phyloP scores from a whole-genome alignment of 2,329 filamentous ascomycete genomes.

The Colletotrichum liaoningense region DNA sequence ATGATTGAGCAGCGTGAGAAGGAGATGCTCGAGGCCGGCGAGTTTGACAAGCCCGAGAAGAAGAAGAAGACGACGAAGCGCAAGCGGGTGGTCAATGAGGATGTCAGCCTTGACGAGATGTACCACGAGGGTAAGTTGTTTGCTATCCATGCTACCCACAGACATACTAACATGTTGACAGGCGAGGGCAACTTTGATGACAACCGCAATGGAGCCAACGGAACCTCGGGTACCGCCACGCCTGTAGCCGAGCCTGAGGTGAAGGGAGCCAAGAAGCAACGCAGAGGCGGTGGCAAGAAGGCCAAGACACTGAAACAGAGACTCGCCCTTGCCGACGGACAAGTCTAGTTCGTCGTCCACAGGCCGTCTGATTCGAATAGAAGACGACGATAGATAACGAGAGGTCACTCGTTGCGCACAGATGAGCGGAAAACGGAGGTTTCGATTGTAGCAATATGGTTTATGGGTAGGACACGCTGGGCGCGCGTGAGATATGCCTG shows the following conservation, averaged over 20 bases:
- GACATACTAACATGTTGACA: conserved; percentile 53
- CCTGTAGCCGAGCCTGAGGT: conserved; percentile 69
- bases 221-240: conserved; percentile 82
- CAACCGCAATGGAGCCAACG: conserved; percentile 62
- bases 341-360: conserved; percentile 43
- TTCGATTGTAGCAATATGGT: conserved; percentile 33
- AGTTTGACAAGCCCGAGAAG: conserved; percentile 62
- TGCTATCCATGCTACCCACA: accelerated
- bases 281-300: conserved; percentile 62
- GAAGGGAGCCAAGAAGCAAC: conserved; percentile 64
- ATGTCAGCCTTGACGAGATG: conserved; percentile 89
- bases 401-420: not conserved
- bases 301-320: conserved; percentile 78
- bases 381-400: not conserved
- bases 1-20: conserved; percentile 93
- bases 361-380: conserved; percentile 7
- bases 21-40: conserved; percentile 81
- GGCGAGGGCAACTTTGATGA: conserved; percentile 98
- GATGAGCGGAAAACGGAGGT: not conserved
- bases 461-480: conserved; percentile 15
- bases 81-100: conserved; percentile 61
- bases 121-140: conserved; percentile 92
- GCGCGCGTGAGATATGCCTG: conserved; percentile 18
- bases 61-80: conserved; percentile 69
- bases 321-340: conserved; percentile 74